phyloP scores from a whole-genome alignment of 129 eudicot genomes.

The Escallonia rubra region DNA sequence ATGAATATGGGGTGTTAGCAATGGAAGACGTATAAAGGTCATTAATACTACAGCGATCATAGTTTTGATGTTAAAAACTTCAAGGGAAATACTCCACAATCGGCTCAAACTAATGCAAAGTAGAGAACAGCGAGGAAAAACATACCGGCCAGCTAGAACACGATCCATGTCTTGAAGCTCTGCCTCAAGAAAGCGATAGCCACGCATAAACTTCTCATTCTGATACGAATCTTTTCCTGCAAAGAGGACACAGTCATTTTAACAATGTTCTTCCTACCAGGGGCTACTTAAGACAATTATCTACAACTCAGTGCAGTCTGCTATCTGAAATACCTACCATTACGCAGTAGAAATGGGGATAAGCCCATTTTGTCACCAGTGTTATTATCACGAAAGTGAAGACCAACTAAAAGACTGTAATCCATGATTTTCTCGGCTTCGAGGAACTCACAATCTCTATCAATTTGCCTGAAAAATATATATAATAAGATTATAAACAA shows the following conservation, averaged over 20 bases:
- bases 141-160: slow-evolving; percentile 80
- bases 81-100: not conserved
- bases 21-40: not conserved
- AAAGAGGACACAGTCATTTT: slow-evolving; percentile 11
- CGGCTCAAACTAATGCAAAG: not conserved
- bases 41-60: too few relatives aligned
- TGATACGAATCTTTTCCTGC: slow-evolving; percentile 88
- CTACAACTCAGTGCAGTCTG: not conserved
- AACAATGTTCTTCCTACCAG: slow-evolving; percentile 9
- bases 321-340: slow-evolving; percentile 40
- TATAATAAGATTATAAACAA: slow-evolving; percentile 9
- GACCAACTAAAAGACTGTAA: slow-evolving; percentile 95
- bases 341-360: slow-evolving; percentile 79
- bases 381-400: slow-evolving; percentile 87
- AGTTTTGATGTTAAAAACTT: too few relatives aligned
- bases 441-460: slow-evolving; percentile 85
- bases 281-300: not conserved
- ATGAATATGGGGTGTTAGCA: not conserved
- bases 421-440: slow-evolving; percentile 97
- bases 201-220: slow-evolving; percentile 93
- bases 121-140: not conserved
- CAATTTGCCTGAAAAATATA: slow-evolving; percentile 58
- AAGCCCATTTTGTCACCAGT: slow-evolving; percentile 89
- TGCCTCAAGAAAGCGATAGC: slow-evolving; percentile 95
- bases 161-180: slow-evolving; percentile 96